Evolutionary conservation across 1,284 basidiomycete genomes (phyloP).

Genomic region (Ganoderma multipileum): DNA sequence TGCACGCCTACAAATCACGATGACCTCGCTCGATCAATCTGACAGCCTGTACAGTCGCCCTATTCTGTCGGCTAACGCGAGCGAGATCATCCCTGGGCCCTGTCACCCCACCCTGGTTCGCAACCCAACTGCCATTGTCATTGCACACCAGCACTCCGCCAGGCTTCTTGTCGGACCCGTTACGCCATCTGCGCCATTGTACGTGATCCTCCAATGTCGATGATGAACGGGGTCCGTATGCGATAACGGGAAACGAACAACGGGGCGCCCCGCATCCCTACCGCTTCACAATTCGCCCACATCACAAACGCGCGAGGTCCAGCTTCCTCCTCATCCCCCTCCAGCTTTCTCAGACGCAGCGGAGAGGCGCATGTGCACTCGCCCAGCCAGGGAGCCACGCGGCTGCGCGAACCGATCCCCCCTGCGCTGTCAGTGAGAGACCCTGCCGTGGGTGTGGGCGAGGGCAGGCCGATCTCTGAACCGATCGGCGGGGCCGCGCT

Average conservation of each 20-base stretch:
- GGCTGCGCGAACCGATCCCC: constrained; percentile 1
- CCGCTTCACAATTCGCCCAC: constrained; percentile 13
- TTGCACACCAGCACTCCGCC: not conserved
- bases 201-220: not conserved
- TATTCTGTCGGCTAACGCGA: constrained; percentile 5
- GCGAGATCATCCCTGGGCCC: not conserved
- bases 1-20: constrained; percentile 27
- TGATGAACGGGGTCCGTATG: constrained; percentile 9
- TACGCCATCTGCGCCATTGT: constrained; percentile 1
- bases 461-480: constrained; percentile 10
- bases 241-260: constrained; percentile 5
- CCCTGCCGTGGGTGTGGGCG: not conserved
- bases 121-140: not conserved
- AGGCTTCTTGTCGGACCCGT: not conserved
- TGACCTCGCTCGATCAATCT: constrained; percentile 22
- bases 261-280: constrained; percentile 4
- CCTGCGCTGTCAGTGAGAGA: constrained; percentile 12
- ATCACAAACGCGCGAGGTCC: constrained; percentile 17
- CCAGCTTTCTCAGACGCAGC: constrained; percentile 20
- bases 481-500: constrained; percentile 32
- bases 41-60: not conserved
- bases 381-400: constrained; percentile 13
- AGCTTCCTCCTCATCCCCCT: not conserved
- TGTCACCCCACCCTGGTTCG: not conserved
- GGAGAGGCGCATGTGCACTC: constrained; percentile 22